Base-by-base conservation (phyloP, 495 filamentous ascomycete genomes). In the Lasiosphaeria ovina region DNA sequence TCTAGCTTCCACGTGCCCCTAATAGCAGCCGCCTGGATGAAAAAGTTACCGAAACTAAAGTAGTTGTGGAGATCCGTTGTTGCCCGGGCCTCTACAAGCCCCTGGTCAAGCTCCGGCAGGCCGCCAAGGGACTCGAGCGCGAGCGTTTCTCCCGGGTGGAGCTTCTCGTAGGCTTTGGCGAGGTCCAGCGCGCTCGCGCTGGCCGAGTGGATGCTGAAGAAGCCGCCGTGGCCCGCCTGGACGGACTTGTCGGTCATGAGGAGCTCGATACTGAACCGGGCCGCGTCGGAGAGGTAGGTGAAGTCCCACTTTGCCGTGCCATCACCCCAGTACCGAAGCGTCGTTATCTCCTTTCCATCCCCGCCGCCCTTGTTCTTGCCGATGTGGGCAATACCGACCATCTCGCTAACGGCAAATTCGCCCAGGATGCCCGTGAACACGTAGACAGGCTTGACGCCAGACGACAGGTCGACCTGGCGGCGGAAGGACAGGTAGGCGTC, bases 401-500 rank as follows among this genome's bases (percentile, higher is more conserved):
- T 6, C 38, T 6, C 38, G 38, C 6, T 6, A 12, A 12, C 38
- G 6, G 38, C 38, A 40, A 6, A 40, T 40, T 40, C 6, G 38
- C 38, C 38, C 6, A 40, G 12, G 38, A 40, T 57, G 11, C 65
- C 68, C 17, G 54, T 55, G 35, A 70, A 35, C 44, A 66, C 66
- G 36, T 66, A 70, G 14, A 62, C 58, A 4, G 68, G 68, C 35
- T 55, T 51, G 44, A 70, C 62, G 3, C 35, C 40, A 16, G 61
- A 61, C 6, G 61, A 53, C 24, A 69, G 53, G 16, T 63, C 58
- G 35, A 57, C 66, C 4, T 65, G 55, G 17, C 65, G 62, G 12
- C 54, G 47, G 50, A 71, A 65, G 34, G 59, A 34, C 31, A 67
- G 60, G 42, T 62, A 69, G 3, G 61, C 57, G 51, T 71, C 66